Percentiles rank a stretch among this genome's conserved stretches.
These are phyloP conservation scores for Periglandula ipomoeae DNA, from an alignment of 2,329 filamentous ascomycete species.

Conservation along the genomic window DNA sequence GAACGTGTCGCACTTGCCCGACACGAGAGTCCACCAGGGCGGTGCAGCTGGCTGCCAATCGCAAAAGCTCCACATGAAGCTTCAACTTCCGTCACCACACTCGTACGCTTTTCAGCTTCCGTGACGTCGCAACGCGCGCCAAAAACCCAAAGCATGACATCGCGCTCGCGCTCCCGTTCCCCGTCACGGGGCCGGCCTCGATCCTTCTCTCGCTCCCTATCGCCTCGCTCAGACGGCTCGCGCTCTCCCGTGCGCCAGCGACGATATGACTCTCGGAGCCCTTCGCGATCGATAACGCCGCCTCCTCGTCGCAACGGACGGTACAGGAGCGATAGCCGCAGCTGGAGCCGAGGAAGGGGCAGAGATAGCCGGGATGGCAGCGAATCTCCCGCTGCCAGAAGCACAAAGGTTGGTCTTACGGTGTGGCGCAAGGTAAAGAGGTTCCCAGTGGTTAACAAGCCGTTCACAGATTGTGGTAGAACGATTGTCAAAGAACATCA, in stretches of 20 bases:
- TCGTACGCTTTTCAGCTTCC: not conserved
- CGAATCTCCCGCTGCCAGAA: constrained; percentile 29
- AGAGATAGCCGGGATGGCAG: constrained; percentile 29
- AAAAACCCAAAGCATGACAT: constrained; percentile 15
- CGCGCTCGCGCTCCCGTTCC: constrained; percentile 18
- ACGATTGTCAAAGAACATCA: constrained; percentile 91
- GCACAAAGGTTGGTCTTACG: constrained; percentile 39
- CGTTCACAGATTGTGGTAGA: constrained; percentile 76
- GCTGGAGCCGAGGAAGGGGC: constrained; percentile 24
- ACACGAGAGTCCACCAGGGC: not conserved
- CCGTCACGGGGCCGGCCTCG: constrained; percentile 23
- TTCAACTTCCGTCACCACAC: not conserved
- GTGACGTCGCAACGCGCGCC: not conserved
- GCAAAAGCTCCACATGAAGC: not conserved
- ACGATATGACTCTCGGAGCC: constrained; percentile 24
- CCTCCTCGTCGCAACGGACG: constrained; percentile 25
- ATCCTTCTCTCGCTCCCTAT: constrained; percentile 26
- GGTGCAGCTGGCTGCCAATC: not conserved
- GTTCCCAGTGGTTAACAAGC: not conserved
- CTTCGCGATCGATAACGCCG: constrained; percentile 22
- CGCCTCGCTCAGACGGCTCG: constrained; percentile 24
- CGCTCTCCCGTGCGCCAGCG: constrained; percentile 23
- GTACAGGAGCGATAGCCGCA: constrained; percentile 19
- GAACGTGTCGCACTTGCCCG: not conserved
- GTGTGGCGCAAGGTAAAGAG: not conserved